Evolutionary conservation across 2,329 filamentous ascomycete genomes (phyloP).

Genomic region (Aspergillus quadrilineatus): DNA sequence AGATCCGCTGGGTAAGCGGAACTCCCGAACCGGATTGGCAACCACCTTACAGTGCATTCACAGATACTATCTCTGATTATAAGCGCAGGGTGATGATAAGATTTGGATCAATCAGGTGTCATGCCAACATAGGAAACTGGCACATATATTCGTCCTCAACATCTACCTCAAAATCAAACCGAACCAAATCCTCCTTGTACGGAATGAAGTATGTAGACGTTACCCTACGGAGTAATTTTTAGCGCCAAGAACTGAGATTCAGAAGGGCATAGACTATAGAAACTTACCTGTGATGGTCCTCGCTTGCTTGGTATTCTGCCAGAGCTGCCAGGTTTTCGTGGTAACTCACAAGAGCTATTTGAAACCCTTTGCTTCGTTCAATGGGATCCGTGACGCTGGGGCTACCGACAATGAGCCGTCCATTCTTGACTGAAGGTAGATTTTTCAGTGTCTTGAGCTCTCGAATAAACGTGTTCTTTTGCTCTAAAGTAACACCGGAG

Average conservation of each 20-base stretch:
- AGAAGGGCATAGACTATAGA: conserved; percentile 28
- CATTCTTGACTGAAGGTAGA: conserved; percentile 50
- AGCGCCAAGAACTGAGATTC: neutral
- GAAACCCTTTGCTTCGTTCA: conserved; percentile 54
- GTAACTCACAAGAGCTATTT: conserved; percentile 54
- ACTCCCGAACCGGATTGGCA: neutral
- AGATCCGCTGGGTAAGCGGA: neutral
- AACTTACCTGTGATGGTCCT: conserved; percentile 47
- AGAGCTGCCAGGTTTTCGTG: conserved; percentile 49
- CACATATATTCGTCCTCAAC: conserved; percentile 35
- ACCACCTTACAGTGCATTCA: neutral
- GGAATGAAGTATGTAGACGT: conserved; percentile 54
- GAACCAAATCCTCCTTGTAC: conserved; percentile 53
- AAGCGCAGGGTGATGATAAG: neutral
- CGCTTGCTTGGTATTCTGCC: conserved; percentile 53
- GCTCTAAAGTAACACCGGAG: conserved; percentile 41
- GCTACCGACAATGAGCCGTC: conserved; percentile 53
- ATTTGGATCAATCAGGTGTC: neutral
- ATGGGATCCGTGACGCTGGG: conserved; percentile 55
- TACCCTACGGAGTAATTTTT: conserved; percentile 39
- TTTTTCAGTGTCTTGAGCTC: conserved; percentile 53
- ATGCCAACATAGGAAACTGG: conserved; percentile 9
- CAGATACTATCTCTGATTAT: neutral
- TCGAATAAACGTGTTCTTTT: conserved; percentile 47
- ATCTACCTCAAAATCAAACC: conserved; percentile 55